These are phyloP conservation scores for Amanita polypyramis DNA, from an alignment of 768 basidiomycete species.

Conservation along the genomic window DNA sequence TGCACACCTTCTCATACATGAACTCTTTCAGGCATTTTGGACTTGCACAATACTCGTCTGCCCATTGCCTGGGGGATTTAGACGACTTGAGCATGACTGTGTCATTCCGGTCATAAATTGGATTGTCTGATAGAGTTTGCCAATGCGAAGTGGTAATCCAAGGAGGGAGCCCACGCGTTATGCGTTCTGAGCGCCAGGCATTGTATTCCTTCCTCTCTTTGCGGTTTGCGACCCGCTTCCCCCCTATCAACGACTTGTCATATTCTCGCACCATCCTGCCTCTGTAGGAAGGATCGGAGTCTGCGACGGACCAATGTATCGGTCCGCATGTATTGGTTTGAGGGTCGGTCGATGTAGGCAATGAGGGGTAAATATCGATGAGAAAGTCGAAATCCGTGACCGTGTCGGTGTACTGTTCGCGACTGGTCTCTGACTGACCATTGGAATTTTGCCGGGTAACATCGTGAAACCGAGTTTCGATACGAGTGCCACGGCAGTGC, in stretches of 20 bases:
- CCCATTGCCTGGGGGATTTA: constrained; percentile 65
- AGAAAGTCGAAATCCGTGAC: constrained; percentile 63
- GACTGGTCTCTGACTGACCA: constrained; percentile 23
- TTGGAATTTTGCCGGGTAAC: constrained; percentile 27
- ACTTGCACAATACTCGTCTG: constrained; percentile 71
- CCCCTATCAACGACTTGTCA: constrained; percentile 21
- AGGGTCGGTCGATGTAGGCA: constrained; percentile 11
- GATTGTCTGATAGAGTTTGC: neutral
- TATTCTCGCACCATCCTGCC: constrained; percentile 53
- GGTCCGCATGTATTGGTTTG: constrained; percentile 27
- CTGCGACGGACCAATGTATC: constrained; percentile 51
- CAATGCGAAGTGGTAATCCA: constrained; percentile 20
- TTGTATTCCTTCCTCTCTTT: constrained; percentile 28
- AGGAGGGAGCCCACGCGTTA: constrained; percentile 33
- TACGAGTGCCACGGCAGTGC: constrained; percentile 44
- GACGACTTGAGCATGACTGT: constrained; percentile 32
- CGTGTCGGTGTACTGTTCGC: constrained; percentile 46
- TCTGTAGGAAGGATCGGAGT: constrained; percentile 53
- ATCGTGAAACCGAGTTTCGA: constrained; percentile 38
- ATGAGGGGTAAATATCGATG: constrained; percentile 34
- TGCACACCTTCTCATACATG: constrained; percentile 51
- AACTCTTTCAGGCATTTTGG: constrained; percentile 70
- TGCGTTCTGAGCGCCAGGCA: constrained; percentile 26
- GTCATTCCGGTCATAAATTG: neutral
- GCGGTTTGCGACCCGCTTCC: constrained; percentile 27